phyloP scores from a whole-genome alignment of 163 green algal species.

The Prototheca cutis region DNA sequence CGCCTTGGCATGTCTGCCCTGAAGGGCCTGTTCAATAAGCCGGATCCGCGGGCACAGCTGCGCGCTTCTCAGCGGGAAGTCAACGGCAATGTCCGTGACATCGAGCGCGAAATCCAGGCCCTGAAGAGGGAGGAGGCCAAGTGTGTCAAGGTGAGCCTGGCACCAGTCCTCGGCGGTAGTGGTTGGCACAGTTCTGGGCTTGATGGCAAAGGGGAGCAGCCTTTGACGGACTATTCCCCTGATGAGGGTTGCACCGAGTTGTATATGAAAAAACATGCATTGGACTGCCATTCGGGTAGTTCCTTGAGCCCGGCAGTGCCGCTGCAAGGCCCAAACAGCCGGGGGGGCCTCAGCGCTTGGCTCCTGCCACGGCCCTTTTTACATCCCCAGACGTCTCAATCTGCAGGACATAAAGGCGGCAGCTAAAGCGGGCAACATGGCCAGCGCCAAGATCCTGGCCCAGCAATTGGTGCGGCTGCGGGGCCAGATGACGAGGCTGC shows the following conservation, averaged over 20 bases:
- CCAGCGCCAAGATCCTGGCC: slow-evolving; percentile 35
- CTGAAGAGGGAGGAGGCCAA: slow-evolving; percentile 71
- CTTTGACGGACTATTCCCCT: too few species aligned
- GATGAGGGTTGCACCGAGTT: too few species aligned
- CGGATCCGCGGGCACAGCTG: slow-evolving; percentile 34
- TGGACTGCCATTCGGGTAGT: too few species aligned
- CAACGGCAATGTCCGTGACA: slow-evolving; percentile 43
- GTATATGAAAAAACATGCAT: too few species aligned
- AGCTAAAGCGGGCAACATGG: slow-evolving; percentile 52
- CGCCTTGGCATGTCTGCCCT: slow-evolving; percentile 1
- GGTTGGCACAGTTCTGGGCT: too few species aligned
- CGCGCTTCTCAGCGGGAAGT: slow-evolving; percentile 44
- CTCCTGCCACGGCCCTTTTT: too few species aligned
- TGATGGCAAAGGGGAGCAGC: too few species aligned
- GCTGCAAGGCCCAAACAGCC: too few species aligned
- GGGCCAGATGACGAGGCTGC: slow-evolving; percentile 58
- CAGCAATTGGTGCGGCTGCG: slow-evolving; percentile 71
- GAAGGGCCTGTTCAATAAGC: slow-evolving; percentile 11
- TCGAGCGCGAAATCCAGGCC: slow-evolving; percentile 56
- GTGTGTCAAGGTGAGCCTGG: slow-evolving; percentile 36
- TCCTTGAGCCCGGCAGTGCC: too few species aligned
- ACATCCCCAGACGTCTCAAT: too few species aligned
- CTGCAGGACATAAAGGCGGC: slow-evolving; percentile 64
- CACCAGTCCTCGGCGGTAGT: too few species aligned
- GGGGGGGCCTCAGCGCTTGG: too few species aligned